A percentile compares a stretch with the other conserved stretches of the same genome.
Evolutionary conservation across 148 eudicot species (phyloP).

Genomic region (Pouteria glomerata): DNA sequence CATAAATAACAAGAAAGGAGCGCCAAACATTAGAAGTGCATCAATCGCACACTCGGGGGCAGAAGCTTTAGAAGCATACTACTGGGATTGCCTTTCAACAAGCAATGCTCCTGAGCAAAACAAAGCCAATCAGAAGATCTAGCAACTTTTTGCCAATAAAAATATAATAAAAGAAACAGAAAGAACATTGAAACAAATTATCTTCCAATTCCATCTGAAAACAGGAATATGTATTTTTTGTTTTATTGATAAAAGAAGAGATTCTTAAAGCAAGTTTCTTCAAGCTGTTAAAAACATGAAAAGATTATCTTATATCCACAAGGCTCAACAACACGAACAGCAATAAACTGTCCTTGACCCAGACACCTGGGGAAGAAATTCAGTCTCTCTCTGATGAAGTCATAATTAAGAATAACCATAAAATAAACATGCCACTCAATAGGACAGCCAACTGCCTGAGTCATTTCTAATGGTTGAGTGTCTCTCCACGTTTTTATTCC

Average conservation of each 20-base stretch:
- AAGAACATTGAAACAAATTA: background rate
- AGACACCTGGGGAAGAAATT: background rate
- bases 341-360: background rate
- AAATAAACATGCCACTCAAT: constrained; percentile 6
- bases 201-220: background rate
- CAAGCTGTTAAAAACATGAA: background rate
- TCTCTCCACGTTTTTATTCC: constrained; percentile 5
- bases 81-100: too few species aligned
- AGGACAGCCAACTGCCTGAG: constrained; percentile 3
- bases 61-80: too few species aligned
- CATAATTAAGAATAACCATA: background rate
- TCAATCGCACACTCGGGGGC: too few species aligned
- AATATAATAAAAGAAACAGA: background rate
- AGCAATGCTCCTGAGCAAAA: too few species aligned
- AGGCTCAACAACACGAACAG: background rate
- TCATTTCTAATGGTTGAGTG: background rate
- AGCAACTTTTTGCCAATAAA: background rate
- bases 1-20: too few species aligned
- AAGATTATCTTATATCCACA: background rate
- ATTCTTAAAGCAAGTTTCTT: background rate
- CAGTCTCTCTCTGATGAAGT: background rate
- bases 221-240: background rate
- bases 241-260: constrained; percentile 3
- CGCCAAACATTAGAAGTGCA: too few species aligned
- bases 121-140: too few species aligned